Evolutionary conservation across 2,329 filamentous ascomycete genomes (phyloP), one percentile per base, ranked within the genome.

Genomic region (Diplodia corticola): DNA sequence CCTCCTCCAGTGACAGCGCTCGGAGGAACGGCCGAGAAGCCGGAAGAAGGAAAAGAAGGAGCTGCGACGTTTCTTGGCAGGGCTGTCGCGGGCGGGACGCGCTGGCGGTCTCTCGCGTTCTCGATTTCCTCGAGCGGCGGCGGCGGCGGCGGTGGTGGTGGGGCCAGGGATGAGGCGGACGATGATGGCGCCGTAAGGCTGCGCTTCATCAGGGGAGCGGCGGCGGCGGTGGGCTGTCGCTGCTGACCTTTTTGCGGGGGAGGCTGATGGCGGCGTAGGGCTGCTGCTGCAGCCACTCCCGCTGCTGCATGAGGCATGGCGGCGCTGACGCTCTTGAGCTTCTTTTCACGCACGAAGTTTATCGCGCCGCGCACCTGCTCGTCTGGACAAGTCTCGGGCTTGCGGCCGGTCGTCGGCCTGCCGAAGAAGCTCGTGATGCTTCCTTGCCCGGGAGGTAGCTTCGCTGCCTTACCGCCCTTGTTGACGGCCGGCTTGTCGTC

Each of bases 391-490:
- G 68, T 1, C 22, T 30, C 66, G 24, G 69, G 69, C 10, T 70
- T 68, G 4, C 70, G 28, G 5, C 68, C 70, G 33, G 70, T 68
- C 1, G 60, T 66, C 24, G 76, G 71, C 69, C 75, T 75, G 17
- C 74, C 74, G 69, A 86, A 86, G 74, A 86, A 87, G 66, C 74
- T 81, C 4, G 81, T 80, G 53, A 88, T 84, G 57, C 75, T 82
- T 28, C 81, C 82, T 72, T 87, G 84, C 1, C 80, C 81, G 68
- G 80, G 76, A 24, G 73, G 76, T 71, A 77, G 37, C 30, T 33
- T 7, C 59, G 57, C 30, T 15, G 9, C n/a, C 12, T 30, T 22
- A 49, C 40, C 40, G 17, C 53, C 30, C 22, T 33, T 40, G 24
- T n/a, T 20, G 15, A 54, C 44, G 20, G 28, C 64, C 69, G n/a